Evolutionary conservation across 2,329 filamentous ascomycete species (phyloP).

Genomic region (Phoma sp.): DNA sequence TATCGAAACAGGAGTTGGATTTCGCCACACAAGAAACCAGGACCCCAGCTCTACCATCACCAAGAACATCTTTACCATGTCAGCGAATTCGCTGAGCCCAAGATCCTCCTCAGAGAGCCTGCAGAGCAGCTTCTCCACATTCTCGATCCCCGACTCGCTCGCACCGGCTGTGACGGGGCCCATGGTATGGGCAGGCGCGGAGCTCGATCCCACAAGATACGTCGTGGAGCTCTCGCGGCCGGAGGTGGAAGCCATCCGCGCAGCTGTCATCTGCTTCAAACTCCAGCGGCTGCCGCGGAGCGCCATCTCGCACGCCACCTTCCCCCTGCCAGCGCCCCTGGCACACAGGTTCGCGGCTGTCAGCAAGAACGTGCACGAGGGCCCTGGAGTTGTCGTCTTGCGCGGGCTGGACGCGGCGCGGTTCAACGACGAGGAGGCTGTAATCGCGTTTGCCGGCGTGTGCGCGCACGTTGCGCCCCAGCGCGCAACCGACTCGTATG

Average conservation of each 20-base stretch:
- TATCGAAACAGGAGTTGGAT: too few relatives aligned
- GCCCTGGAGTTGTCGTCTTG: slow-evolving; percentile 38
- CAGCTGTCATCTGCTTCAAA: slow-evolving; percentile 44
- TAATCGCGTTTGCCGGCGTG: slow-evolving; percentile 44
- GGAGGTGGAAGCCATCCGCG: slow-evolving; percentile 39
- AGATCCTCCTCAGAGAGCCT: slow-evolving; percentile 42
- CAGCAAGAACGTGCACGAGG: slow-evolving; percentile 40
- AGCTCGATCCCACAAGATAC: slow-evolving; percentile 36
- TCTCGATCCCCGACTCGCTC: slow-evolving; percentile 39
- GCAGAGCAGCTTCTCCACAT: slow-evolving; percentile 32
- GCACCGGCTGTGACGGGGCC: slow-evolving; percentile 35
- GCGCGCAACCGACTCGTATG: slow-evolving; percentile 46
- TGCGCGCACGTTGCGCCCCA: slow-evolving; percentile 38
- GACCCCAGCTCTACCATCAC: too few relatives aligned
- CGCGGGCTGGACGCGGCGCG: slow-evolving; percentile 41
- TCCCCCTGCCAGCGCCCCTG: slow-evolving; percentile 32
- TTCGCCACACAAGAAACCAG: too few relatives aligned
- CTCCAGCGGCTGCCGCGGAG: slow-evolving; percentile 11
- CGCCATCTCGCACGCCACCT: slow-evolving; percentile 19
- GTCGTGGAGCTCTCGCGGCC: slow-evolving; percentile 30
- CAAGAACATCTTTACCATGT: slow-evolving; percentile 21
- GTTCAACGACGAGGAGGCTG: slow-evolving; percentile 46
- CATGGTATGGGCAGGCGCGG: slow-evolving; percentile 42
- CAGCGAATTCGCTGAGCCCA: slow-evolving; percentile 31
- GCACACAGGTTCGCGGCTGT: slow-evolving; percentile 31